phyloP scores from a whole-genome alignment of 2,329 filamentous ascomycete genomes.

The Simplicillium aogashimaense region DNA sequence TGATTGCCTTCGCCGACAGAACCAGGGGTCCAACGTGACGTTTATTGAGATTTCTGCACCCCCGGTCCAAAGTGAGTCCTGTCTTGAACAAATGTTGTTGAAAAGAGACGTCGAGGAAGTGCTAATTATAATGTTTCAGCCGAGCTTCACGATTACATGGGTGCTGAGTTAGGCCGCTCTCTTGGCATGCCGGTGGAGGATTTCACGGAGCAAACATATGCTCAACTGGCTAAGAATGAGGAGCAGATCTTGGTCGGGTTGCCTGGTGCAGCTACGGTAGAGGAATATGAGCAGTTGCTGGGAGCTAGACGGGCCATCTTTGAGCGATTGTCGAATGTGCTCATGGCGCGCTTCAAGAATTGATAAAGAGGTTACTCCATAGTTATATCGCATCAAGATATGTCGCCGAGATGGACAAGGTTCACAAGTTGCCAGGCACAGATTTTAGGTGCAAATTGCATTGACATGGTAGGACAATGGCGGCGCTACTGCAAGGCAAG shows the following conservation, averaged over 20 bases:
- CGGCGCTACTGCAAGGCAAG: no score
- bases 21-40: slow-evolving; percentile 8
- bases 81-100: no score
- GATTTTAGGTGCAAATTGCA: no score
- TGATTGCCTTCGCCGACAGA: slow-evolving; percentile 10
- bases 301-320: slow-evolving; percentile 3
- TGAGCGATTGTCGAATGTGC: not conserved
- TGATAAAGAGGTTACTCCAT: no score
- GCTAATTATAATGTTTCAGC: slow-evolving; percentile 1
- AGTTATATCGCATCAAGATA: no score
- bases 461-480: no score
- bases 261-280: not conserved
- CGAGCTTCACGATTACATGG: slow-evolving; percentile 9
- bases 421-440: no score
- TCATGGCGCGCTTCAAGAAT: no score
- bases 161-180: slow-evolving; percentile 1
- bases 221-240: slow-evolving; percentile 26
- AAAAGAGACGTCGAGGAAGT: no score
- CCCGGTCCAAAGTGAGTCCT: slow-evolving; percentile 10
- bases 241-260: slow-evolving; percentile 17
- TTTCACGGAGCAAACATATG: slow-evolving; percentile 35
- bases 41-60: slow-evolving; percentile 12
- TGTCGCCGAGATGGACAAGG: no score
- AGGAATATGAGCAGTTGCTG: slow-evolving; percentile 3
- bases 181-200: slow-evolving; percentile 22